Percentiles rank a stretch among this genome's conserved stretches.
Evolutionary conservation across 768 basidiomycete genomes (phyloP).

Genomic region (Trametes cingulata): DNA sequence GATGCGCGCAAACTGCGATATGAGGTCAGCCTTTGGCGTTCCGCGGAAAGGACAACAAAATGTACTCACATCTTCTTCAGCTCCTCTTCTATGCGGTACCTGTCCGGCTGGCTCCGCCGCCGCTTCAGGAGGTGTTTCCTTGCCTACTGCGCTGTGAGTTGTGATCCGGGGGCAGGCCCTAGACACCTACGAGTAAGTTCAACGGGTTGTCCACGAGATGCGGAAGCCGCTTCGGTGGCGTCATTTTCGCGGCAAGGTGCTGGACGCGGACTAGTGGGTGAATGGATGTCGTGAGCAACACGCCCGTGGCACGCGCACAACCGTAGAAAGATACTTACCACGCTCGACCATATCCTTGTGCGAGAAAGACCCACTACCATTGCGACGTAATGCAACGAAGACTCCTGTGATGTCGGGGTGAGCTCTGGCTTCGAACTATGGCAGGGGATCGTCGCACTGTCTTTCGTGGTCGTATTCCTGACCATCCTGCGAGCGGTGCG

Average conservation of each 20-base stretch:
- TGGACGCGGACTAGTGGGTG: not conserved
- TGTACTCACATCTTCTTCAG: not conserved
- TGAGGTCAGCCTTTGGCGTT: not conserved
- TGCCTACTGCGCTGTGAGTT: not conserved
- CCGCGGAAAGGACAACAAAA: not conserved
- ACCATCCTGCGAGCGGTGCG: not conserved
- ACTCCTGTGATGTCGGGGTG: not conserved
- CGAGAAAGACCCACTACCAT: slow-evolving; percentile 10
- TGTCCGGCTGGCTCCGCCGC: not conserved
- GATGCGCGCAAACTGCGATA: not conserved
- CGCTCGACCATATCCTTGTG: not conserved
- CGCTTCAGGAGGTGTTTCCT: not conserved
- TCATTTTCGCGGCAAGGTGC: not conserved
- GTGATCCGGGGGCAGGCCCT: not conserved
- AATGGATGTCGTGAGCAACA: too few relatives aligned
- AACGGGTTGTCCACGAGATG: not conserved
- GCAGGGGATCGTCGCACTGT: not conserved
- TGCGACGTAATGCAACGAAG: not conserved
- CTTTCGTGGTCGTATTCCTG: not conserved
- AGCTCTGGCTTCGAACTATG: not conserved
- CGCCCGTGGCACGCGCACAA: not conserved
- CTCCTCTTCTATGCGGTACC: not conserved
- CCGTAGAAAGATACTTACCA: not conserved
- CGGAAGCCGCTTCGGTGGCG: not conserved
- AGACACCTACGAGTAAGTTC: not conserved